Evolutionary conservation across 176 grass and related monocot genomes (phyloP).

Genomic region (Zoysia japonica): DNA sequence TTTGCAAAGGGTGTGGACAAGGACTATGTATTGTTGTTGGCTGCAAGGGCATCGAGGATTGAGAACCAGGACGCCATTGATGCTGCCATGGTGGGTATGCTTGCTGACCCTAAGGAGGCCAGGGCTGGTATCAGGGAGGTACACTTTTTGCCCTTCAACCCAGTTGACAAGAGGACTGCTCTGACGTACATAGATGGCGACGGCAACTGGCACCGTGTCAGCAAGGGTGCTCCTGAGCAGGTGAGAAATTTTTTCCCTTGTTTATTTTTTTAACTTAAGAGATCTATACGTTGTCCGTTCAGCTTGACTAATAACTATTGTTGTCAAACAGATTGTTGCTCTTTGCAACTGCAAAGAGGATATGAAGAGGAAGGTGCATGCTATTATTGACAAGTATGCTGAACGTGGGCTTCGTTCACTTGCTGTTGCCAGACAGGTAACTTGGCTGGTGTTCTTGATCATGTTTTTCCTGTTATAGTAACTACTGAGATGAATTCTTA

Average conservation of each 20-base stretch:
- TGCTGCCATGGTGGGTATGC: constrained; percentile 98
- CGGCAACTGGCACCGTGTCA: constrained; percentile 89
- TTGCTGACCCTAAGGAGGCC: constrained; percentile 98
- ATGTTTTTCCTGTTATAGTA: neutral
- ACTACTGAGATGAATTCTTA: constrained; percentile 17
- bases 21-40: constrained; percentile 79
- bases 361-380: constrained; percentile 63
- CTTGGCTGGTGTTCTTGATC: constrained; percentile 15
- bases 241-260: constrained; percentile 23
- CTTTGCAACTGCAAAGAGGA: constrained; percentile 92
- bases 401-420: constrained; percentile 96
- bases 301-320: constrained; percentile 22
- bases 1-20: constrained; percentile 81
- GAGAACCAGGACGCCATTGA: constrained; percentile 98
- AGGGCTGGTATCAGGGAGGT: constrained; percentile 92
- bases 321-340: constrained; percentile 67
- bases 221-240: constrained; percentile 99
- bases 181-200: constrained; percentile 82
- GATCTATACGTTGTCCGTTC: constrained; percentile 18
- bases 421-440: constrained; percentile 89
- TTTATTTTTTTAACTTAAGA: neutral
- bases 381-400: constrained; percentile 89
- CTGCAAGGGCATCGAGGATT: constrained; percentile 78
- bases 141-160: constrained; percentile 99
- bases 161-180: constrained; percentile 97